A percentile compares a stretch with the other conserved stretches of the same genome.
Conservation (phyloP, 352 stramenopile genomes). For the Globisporangium iwayamae region DNA sequence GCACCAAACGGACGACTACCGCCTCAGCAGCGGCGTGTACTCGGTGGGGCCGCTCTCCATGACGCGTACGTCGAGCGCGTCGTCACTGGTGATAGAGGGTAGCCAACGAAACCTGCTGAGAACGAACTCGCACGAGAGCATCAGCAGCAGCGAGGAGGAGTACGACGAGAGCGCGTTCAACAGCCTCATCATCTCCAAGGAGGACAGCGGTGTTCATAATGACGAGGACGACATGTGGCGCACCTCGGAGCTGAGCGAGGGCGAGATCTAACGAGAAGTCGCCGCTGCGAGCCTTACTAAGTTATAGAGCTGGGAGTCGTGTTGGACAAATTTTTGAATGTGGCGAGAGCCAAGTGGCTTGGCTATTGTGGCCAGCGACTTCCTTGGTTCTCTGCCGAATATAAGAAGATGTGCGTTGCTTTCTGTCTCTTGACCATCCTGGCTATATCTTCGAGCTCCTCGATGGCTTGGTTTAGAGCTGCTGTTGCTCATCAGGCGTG, state of each 20-base stretch:
- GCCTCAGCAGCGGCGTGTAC: slow-evolving; percentile 26
- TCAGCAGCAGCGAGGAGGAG: slow-evolving; percentile 18
- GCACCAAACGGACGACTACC: slow-evolving; percentile 17
- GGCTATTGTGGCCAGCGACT: too few species aligned
- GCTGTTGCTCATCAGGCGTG: too few species aligned
- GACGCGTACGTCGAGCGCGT: slow-evolving; percentile 19
- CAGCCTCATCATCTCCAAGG: not conserved
- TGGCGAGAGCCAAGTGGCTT: not conserved
- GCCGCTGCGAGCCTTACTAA: not conserved
- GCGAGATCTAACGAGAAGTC: slow-evolving; percentile 27
- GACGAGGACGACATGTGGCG: slow-evolving; percentile 11
- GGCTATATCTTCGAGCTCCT: too few species aligned
- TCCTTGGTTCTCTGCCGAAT: too few species aligned
- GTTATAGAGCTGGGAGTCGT: slow-evolving; percentile 12
- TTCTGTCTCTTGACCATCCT: too few species aligned
- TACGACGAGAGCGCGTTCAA: slow-evolving; percentile 21
- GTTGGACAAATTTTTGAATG: not conserved
- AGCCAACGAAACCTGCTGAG: not conserved
- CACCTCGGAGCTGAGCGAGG: slow-evolving; percentile 37
- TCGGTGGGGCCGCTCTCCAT: slow-evolving; percentile 16
- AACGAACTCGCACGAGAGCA: slow-evolving; percentile 15
- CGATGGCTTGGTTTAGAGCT: too few species aligned
- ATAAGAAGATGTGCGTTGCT: too few species aligned
- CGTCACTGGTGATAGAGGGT: slow-evolving; percentile 4
- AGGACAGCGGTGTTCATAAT: not conserved